Percentiles rank a stretch among this genome's conserved stretches.
phyloP scores from a whole-genome alignment of 768 basidiomycete species.

The Galerina sulciceps region DNA sequence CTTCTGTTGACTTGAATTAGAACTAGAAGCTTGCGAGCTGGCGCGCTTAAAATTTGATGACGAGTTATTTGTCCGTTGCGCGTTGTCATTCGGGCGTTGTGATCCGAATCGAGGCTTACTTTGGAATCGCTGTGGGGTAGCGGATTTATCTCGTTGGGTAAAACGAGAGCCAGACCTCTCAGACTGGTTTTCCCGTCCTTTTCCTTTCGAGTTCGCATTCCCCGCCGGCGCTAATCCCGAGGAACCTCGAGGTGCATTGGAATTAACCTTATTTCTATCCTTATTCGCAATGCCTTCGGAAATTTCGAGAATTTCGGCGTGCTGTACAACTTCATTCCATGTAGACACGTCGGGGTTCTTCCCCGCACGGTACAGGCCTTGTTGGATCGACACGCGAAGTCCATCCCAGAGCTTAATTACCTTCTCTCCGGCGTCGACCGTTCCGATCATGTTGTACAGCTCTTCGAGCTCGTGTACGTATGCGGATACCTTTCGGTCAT shows the following conservation, averaged over 20 bases:
- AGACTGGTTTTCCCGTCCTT: not conserved
- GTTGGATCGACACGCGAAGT: constrained; percentile 23
- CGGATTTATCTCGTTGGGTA: not conserved
- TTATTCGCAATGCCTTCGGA: constrained; percentile 16
- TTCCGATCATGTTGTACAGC: constrained; percentile 36
- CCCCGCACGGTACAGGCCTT: constrained; percentile 30
- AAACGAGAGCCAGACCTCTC: constrained; percentile 1
- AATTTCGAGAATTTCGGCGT: constrained; percentile 28
- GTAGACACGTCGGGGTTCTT: constrained; percentile 31
- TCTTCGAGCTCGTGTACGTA: constrained; percentile 40
- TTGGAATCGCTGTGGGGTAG: not conserved
- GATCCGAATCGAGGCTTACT: not conserved
- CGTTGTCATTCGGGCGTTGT: not conserved
- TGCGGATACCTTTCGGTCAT: constrained; percentile 28
- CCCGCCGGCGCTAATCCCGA: not conserved
- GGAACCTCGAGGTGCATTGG: not conserved
- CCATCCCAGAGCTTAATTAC: constrained; percentile 42
- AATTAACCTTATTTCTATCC: not conserved
- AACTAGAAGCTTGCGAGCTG: not conserved
- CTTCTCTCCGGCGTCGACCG: constrained; percentile 26
- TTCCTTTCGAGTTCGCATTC: not conserved
- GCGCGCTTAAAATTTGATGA: not conserved
- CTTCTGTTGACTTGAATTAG: not conserved
- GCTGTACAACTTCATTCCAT: constrained; percentile 28
- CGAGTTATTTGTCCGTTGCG: not conserved